Evolutionary conservation across 2,329 filamentous ascomycete species (phyloP), one percentile per base, ranked within the genome.

Genomic region (Neofusicoccum sp.): DNA sequence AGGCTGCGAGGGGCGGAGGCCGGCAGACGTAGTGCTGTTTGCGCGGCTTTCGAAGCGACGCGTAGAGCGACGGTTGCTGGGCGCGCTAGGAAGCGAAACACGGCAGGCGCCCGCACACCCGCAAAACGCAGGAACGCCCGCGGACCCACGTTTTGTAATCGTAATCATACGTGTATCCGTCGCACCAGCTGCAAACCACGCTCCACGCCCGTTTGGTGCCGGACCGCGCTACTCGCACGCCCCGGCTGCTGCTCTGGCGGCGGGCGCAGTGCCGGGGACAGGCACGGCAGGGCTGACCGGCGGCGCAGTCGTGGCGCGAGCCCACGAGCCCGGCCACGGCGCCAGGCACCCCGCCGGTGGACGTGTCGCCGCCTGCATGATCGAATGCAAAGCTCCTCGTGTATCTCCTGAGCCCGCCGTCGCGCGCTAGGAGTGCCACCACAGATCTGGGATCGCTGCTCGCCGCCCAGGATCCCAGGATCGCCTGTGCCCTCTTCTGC

Each of bases 351-450:
- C 33, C 48, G 33, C 28, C 29, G 47, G 54, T 58, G 41, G 54
- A 45, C 54, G 54, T 58, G 54, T 58, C 54, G 54, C 39, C 9
- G 54, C 22, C 41, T 54, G 59, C 59, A 62, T 50, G 47, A 62
- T 62, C 59, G 39, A 41, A 47, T 62, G 59, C 59, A 62, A 62
- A 62, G 47, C 34, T 62, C 59, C 59, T 62, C 59, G 59, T 62
- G 48, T 62, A 62, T 62, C 59, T 62, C 59, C 59, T 47, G 31
- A 61, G 39, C 31, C 59, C 59, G 59, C 41, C 39, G 28, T 62
- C 59, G 48, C 49, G 59, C 43, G 49, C 48, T 34, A 31, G 41
- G 31, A 50, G 59, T 62, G 28, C 48, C 47, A 62, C 54, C 59
- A 36, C 48, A 62, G 59, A 62, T 62, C 59, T 62, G 54, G 52